Base-by-base conservation (phyloP, 2,329 filamentous ascomycete species). In the Monilinia vaccinii-corymbosi region DNA sequence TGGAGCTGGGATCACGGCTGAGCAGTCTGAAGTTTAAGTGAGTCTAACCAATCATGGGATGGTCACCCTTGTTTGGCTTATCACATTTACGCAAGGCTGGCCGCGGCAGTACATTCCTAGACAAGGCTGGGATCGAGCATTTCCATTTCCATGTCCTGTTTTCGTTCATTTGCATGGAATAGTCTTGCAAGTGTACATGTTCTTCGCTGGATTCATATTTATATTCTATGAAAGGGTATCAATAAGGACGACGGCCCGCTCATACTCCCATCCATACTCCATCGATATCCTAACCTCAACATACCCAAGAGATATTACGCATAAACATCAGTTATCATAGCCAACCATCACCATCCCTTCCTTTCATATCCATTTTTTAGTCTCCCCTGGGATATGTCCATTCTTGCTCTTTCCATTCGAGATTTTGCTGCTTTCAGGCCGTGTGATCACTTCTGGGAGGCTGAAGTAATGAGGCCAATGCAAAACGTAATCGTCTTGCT, bases 401-500 rank as follows among this genome's bases (percentile, higher is more conserved):
- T 66, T 63, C 11, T 44, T 2, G 10, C 8, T 18, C 32, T 59
- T 44, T 11, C 57, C 49, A 47, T 66, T 67, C 21, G 53, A 21
- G 36, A 34, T 42, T 34, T 42, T 38, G 25, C 46, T 60, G 18
- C 60, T 64, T n/a, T 65, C 56, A n/a, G 60, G 57, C 6, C 60
- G 61, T 3, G 62, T 38, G 4, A 60, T 36, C 18, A 75, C 72
- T 51, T 72, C 72, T 1, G 74, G 73, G 25, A 75, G 61, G 13
- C 69, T 79, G 23, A 75, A 80, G 67, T 78, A 79, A 55, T 76
- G 78, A 13, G 85, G 82, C 87, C 87, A 90, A 48, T 76, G 69
- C 60, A 89, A 71, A 60, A 81, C 76, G 68, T 82, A 89, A 68
- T 88, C 82, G 40, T 87, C 83, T 67, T 86, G 84, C 61, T 77